phyloP scores from a whole-genome alignment of 805 yeast species.

The Zygoascus bituminiphila region DNA sequence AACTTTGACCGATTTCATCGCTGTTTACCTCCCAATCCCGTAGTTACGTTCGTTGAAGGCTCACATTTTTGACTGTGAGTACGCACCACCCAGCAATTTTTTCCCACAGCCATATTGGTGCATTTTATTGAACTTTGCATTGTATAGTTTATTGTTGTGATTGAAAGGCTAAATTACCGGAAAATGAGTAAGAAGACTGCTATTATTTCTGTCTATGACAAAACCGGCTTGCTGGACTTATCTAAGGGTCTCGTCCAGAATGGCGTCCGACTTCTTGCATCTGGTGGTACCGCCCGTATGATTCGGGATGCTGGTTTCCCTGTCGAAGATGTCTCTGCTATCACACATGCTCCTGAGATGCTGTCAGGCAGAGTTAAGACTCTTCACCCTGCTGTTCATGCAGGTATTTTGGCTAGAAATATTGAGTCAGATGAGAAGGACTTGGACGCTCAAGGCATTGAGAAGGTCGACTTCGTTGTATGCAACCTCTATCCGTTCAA shows the following conservation, averaged over 20 bases:
- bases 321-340: constrained; percentile 88
- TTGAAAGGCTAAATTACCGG: background rate
- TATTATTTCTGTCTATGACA: constrained; percentile 92
- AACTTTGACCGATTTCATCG: no score
- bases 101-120: background rate
- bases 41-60: no score
- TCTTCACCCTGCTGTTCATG: constrained; percentile 97
- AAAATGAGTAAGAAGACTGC: constrained; percentile 59
- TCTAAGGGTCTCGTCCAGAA: constrained; percentile 90
- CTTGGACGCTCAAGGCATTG: constrained; percentile 80
- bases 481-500: constrained; percentile 98
- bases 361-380: constrained; percentile 98
- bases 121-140: background rate
- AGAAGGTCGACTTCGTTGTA: constrained; percentile 92
- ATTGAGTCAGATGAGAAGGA: constrained; percentile 86
- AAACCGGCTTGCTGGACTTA: constrained; percentile 90
- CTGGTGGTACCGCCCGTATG: constrained; percentile 94
- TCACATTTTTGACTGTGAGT: background rate
- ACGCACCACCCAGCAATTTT: background rate
- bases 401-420: constrained; percentile 85
- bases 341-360: constrained; percentile 99
- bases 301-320: constrained; percentile 97
- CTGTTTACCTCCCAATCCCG: no score
- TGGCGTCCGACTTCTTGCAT: constrained; percentile 86
- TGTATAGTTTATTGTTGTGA: background rate